Percentiles rank a stretch among this genome's conserved stretches.
Evolutionary conservation across 2,329 filamentous ascomycete species (phyloP).

Genomic region (Thielaviopsis ethacetica): DNA sequence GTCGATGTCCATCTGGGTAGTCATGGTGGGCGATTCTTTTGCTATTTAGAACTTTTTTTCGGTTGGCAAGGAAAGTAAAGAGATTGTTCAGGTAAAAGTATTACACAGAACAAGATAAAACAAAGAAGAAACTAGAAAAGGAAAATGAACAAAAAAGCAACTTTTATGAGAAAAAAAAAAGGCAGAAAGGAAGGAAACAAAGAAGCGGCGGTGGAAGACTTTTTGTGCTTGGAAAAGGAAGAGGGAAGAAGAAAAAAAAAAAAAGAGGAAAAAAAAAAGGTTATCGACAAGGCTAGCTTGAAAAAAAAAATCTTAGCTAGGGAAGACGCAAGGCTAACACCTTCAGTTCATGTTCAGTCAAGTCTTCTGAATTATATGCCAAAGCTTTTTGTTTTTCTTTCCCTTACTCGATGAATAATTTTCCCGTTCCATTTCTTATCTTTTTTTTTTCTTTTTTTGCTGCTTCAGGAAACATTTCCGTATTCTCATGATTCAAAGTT

Average conservation of each 20-base stretch:
- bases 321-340: neutral
- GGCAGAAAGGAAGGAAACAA: neutral
- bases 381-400: too few species aligned
- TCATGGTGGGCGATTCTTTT: conserved; percentile 21
- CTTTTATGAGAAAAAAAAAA: neutral
- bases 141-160: neutral
- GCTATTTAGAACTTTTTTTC: neutral
- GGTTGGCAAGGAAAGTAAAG: neutral
- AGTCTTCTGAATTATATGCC: too few species aligned
- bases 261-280: neutral
- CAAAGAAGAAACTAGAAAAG: neutral
- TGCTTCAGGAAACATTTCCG: too few species aligned
- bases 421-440: too few species aligned
- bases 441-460: too few species aligned
- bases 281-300: neutral
- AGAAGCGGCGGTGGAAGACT: neutral
- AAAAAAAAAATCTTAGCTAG: neutral
- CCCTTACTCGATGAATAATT: too few species aligned
- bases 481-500: too few species aligned
- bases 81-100: neutral
- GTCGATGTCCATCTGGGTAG: conserved; percentile 39
- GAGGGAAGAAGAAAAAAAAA: neutral
- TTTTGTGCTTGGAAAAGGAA: neutral
- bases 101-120: neutral
- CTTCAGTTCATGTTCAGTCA: neutral